Base-by-base conservation (phyloP, 331 rosid genomes). In the Erythrophleum ivorense region DNA sequence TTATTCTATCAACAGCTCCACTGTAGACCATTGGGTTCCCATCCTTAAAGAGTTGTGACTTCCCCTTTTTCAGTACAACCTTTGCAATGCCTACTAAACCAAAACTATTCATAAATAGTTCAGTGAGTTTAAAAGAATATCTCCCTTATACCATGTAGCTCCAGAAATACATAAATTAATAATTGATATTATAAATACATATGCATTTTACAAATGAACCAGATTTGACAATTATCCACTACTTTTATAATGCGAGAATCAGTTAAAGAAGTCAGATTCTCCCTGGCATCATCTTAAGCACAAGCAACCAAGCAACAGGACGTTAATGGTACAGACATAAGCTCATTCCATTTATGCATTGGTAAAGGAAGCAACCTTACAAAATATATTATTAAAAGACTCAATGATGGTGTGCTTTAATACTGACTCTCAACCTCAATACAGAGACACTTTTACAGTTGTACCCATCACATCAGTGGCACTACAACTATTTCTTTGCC, bases 11-110 rank as follows among this genome's bases (percentile, higher is more conserved):
- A 46, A 91, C 93, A 83, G 98, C 98, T 68, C 98, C 98, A 74
- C 98, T 93, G 80, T 95, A 93, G 41, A 93, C 98, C 98, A 93
- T 95, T 41, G 98, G 98, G 78, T 94, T 95, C 16, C 98, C 98
- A 89, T 91, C 97, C 91, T 95, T 95, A 85, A 95, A 95, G 79
- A 93, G 90, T 31, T 95, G 98, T 19, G 98, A 85, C 90, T 95
- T 95, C 77, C 97, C 98, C 85, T 91, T 95, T 72, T 95, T 95
- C 9, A 95, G 89, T 21, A 95, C 97, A 67, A 95, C 96, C 87
- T 86, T 95, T 34, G 98, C 97, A 83, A 91, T 45, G 60, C 97
- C 99, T 95, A 86, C 86, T 84, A 85, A 83, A 80, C 64, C 71
- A 73, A 88, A 84, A 80, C 91, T 85, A 76, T 67, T 76, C 29